Evolutionary conservation across 345 rosid genomes (phyloP).

Genomic region (Rhodamnia argentea): DNA sequence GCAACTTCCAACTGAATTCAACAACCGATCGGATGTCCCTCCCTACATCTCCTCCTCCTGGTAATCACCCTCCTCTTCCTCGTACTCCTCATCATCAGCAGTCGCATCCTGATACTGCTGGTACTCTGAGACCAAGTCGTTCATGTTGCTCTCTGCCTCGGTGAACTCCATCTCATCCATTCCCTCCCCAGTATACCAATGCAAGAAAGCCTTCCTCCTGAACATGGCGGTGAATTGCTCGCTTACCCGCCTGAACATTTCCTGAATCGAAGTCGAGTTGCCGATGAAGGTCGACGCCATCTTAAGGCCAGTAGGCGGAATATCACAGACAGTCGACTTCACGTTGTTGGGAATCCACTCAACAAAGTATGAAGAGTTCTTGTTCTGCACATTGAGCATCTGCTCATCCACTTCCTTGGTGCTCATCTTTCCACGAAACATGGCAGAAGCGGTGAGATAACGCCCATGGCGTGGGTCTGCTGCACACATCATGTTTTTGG

Average conservation of each 20-base stretch:
- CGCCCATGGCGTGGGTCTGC: constrained; percentile 73
- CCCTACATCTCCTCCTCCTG: constrained; percentile 23
- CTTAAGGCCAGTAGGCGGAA: constrained; percentile 64
- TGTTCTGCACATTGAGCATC: constrained; percentile 34
- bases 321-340: constrained; percentile 69
- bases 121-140: constrained; percentile 60
- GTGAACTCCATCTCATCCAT: constrained; percentile 42
- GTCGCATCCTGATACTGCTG: constrained; percentile 83
- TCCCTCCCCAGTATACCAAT: constrained; percentile 32
- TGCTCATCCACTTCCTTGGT: constrained; percentile 62
- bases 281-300: constrained; percentile 70
- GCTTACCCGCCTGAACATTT: constrained; percentile 71
- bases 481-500: constrained; percentile 81
- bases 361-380: constrained; percentile 32
- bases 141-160: constrained; percentile 69
- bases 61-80: constrained; percentile 32
- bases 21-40: not conserved
- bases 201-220: constrained; percentile 35
- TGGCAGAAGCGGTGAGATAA: constrained; percentile 61
- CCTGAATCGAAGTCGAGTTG: constrained; percentile 66
- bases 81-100: constrained; percentile 65
- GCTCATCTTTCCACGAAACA: constrained; percentile 80
- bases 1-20: not conserved
- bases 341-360: constrained; percentile 54
- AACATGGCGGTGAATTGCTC: constrained; percentile 48